A percentile compares a stretch with the other conserved stretches of the same genome.
Evolutionary conservation across 2,329 filamentous ascomycete genomes (phyloP).

Genomic region (Madurella fahalii): DNA sequence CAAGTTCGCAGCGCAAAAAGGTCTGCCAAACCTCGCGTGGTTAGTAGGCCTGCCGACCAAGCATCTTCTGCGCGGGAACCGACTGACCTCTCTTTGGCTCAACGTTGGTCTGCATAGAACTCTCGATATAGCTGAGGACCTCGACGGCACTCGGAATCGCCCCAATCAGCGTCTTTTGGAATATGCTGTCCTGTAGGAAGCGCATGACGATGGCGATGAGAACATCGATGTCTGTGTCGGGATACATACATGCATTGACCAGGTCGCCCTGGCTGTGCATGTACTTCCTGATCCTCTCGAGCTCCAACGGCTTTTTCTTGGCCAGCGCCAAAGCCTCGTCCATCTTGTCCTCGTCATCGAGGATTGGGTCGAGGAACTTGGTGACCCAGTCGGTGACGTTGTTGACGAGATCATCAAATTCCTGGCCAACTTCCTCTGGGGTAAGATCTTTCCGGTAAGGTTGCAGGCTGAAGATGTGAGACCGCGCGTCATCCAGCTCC

Average conservation of each 20-base stretch:
- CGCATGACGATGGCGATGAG: slow-evolving; percentile 34
- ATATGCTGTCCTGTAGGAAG: slow-evolving; percentile 35
- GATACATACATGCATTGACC: slow-evolving; percentile 30
- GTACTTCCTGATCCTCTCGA: slow-evolving; percentile 26
- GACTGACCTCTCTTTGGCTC: slow-evolving; percentile 36
- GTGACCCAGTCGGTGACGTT: slow-evolving; percentile 35
- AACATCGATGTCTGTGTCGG: slow-evolving; percentile 38
- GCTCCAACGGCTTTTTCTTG: slow-evolving; percentile 26
- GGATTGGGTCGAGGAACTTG: slow-evolving; percentile 31
- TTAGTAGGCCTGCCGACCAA: background rate
- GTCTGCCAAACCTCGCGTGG: slow-evolving; percentile 24
- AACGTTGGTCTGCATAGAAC: slow-evolving; percentile 32
- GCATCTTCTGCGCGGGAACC: background rate
- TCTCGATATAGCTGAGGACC: slow-evolving; percentile 33
- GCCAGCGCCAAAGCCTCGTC: slow-evolving; percentile 23
- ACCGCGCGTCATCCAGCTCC: slow-evolving; percentile 34
- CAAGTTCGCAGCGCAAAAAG: slow-evolving; percentile 36
- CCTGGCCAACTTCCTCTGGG: slow-evolving; percentile 34
- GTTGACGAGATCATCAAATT: slow-evolving; percentile 35
- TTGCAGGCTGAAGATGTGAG: slow-evolving; percentile 40
- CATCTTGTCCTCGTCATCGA: slow-evolving; percentile 28
- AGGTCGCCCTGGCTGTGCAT: slow-evolving; percentile 33
- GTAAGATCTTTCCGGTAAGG: slow-evolving; percentile 39
- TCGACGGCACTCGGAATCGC: slow-evolving; percentile 24
- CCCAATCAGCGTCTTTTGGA: slow-evolving; percentile 33